These are phyloP conservation scores for Corchorus capsularis DNA, from an alignment of 345 rosid species.

Conservation along the genomic window DNA sequence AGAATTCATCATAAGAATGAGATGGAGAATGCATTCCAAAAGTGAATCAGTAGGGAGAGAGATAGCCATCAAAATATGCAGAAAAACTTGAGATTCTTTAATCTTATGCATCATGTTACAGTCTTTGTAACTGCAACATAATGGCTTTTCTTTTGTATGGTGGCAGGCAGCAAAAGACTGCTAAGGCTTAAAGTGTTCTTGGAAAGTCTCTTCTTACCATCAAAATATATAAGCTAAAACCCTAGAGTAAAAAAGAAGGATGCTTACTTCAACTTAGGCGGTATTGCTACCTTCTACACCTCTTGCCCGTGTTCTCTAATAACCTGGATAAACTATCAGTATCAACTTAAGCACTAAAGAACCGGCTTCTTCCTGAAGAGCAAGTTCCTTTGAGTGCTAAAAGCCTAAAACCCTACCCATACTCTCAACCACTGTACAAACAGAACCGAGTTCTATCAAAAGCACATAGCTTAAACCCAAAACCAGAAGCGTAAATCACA, in stretches of 20 bases:
- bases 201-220: not conserved
- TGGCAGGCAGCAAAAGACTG: constrained; percentile 3
- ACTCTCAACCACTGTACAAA: constrained; percentile 45
- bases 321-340: not conserved
- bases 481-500: constrained; percentile 10
- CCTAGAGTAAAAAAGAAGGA: not conserved
- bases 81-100: not conserved
- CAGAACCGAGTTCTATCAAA: constrained; percentile 25
- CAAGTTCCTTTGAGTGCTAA: constrained; percentile 18
- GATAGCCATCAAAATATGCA: too few species aligned
- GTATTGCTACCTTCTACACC: not conserved
- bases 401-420: constrained; percentile 28
- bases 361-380: constrained; percentile 20
- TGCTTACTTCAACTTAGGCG: not conserved
- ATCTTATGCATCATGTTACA: not conserved
- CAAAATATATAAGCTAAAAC: not conserved
- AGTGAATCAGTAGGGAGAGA: too few species aligned
- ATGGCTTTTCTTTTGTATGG: not conserved
- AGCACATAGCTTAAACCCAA: constrained; percentile 16
- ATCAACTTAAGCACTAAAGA: constrained; percentile 20
- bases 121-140: not conserved
- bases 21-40: too few species aligned
- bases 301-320: not conserved
- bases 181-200: not conserved
- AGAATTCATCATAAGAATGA: too few species aligned